Evolutionary conservation across 805 yeast species (phyloP), one percentile per base, ranked within the genome.

Genomic region (Schizosaccharomyces octosporus): DNA sequence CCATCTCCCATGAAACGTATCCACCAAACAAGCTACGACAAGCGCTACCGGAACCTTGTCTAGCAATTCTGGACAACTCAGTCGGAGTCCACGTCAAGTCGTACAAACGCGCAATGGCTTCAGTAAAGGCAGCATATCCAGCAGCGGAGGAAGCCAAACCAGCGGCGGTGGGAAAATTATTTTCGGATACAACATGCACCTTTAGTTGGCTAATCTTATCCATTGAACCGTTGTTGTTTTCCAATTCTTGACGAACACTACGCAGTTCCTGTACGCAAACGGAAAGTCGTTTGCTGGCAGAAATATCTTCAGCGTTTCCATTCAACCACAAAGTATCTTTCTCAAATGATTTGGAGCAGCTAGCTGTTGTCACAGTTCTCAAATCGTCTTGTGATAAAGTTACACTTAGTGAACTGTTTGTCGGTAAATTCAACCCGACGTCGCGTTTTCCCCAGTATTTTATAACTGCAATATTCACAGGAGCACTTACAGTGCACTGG

Each of bases 391-490:
- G 97, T 3, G 94, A 80, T 64, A 93, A 77, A 9, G 99, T 93
- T 59, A 93, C 96, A 27, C 96, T 87, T 66, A 93, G 88, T 36
- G 97, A 88, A 13, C 95, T 85, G 75, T 93, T 93, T 61, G 99
- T 93, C 59, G 99, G 99, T 61, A 93, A 76, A 70, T 93, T 93
- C 68, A 93, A 79, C 59, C 77, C 75, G 64, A 81, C 83, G 73
- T 93, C 97, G 69, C 98, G 81, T 74, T 93, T 93, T 59, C 99
- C 99, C 99, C 99, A 93, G 76, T 93, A 93, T 74, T 93, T 93
- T 65, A 93, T 78, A 48, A 97, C 93, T 55, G 98, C 98, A 72
- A 90, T 90, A 72, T 90, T 90, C 61, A 90, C 98, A 17, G 98
- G 98, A 2, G 98, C 97, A 55, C 97, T 87, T 59, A 85, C 82